Base-by-base conservation (phyloP, 2,329 filamentous ascomycete genomes). In the Pestalotiopsis sp. region DNA sequence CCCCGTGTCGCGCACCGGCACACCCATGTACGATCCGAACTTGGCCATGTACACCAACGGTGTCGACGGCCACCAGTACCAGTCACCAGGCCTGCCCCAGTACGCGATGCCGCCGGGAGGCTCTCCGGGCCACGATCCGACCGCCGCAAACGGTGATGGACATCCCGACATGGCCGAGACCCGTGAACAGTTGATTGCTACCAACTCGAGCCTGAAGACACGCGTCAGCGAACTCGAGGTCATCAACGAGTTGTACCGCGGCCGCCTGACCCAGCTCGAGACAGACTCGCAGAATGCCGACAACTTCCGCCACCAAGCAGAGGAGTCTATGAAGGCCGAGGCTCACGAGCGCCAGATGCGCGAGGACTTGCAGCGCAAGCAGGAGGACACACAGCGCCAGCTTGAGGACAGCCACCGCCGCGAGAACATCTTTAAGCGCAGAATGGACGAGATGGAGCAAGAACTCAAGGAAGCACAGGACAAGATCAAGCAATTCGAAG, bases 141-240 rank as follows among this genome's bases (percentile, higher is more conserved):
- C 85, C 17, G 84, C 83, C 7, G 73, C 85, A 70, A 88, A 85
- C 70, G 86, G 83, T 66, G 86, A 91, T 30, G 80, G 86, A 68
- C 90, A 91, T 70, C 83, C 90, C 67, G 92, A 94, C 68, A 84
- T 88, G 4, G 89, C 92, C 0, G 91, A 94, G 76, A 91, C 91
- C 3, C 94, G 93, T 78, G 93, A 97, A 76, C 90, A 92, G 69
- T 86, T 97, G 26, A 84, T 94, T 65, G 91, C 91, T 1, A 88
- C 91, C 70, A 97, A 97, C 78, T 92, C 92, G 4, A 91, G 90
- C 64, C 85, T 98, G n/a, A 97, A 97, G 82, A 99, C 96, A 0
- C 91, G 96, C 56, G 95, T 99, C 40, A 96, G 91, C 73, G 96
- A 99, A 79, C 86, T 99, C 26, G 96, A 99, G 78, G 88, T 99